Evolutionary conservation across 2,329 filamentous ascomycete species (phyloP), one percentile per base, ranked within the genome.

Genomic region (Botrytis medusae): DNA sequence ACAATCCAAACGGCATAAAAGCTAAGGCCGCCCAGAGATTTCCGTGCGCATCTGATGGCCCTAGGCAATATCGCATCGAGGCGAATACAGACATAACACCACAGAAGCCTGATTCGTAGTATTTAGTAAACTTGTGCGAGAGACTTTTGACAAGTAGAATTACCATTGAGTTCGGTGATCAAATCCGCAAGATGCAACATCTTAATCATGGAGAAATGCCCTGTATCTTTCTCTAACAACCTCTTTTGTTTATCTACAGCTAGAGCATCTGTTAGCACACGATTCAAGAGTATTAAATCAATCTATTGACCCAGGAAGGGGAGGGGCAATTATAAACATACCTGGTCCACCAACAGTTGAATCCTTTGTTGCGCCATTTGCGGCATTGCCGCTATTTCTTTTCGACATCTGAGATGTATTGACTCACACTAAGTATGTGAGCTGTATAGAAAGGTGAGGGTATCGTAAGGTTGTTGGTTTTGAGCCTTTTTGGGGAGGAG

Each of bases 71-170:
- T 77, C 94, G 93, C 84, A 99, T 89, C 37, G 94, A 97, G 63
- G 94, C 95, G 84, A 98, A 95, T 81, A 99, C 89, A 81, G 95
- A 98, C 92, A 98, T 95, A 82, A 97, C 90, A 77, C 93, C 93
- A 84, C 93, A 96, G 83, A 94, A 92, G 77, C 93, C 92, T 91
- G 73, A 37, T 29, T 37, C 40, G 48, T 48, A 72, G 42, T 20
- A 51, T 14, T 64, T 42, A 70, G 29, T 40, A 65, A 46, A 57
- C 25, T 37, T 42, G 51, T 67, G 40, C 44, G 54, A 22, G 51
- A 62, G 75, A 40, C 54, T 73, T 81, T 72, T 25, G 25, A 32
- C n/a, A 37, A 18, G 63, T 14, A 29, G 51, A n/a, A 44, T 70
- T 84, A 91, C 93, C 88, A 82, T 97, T 93, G 82, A 95, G 83